Base-by-base conservation (phyloP, 208 protist species). In the Vickermania spadyakhi region DNA sequence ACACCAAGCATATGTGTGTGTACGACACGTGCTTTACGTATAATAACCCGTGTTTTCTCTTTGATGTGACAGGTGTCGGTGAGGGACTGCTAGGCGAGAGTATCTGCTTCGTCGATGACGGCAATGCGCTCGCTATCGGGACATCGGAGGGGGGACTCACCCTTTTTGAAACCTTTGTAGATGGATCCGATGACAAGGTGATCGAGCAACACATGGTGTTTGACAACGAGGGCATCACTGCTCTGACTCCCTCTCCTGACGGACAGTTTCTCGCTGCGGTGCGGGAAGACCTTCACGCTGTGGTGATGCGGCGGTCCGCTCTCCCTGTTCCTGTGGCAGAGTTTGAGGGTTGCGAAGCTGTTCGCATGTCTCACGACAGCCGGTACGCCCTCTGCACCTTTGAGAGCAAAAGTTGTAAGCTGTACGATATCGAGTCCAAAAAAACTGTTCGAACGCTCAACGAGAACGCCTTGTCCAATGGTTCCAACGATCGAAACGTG, bases 141-240 rank as follows among this genome's bases (percentile, higher is more conserved):
- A 94, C 84, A 21, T 86, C 82, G 28, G 84, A 94, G 52, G 88
- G 88, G 22, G 73, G 66, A 1, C 65, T 94, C 23, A 76, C 77
- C 1, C 60, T 92, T 36, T 94, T 94, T 60, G 80, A 91, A 70
- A 91, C 81, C 7, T 89, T 89, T 63, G 76, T 81, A 18, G 84
- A 89, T 55, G 82, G 91, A 42, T 70, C 68, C 36, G 70, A 72
- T 29, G 81, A 92, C 52, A 90, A 90, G 55, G 66, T 90, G 2
- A 64, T 89, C 21, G 84, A 91, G 66, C 84, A 91, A 58, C 88
- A 92, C 56, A 42, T 90, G 27, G 68, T 90, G 18, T 91, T 91
- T 60, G 88, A 94, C 57, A 83, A 86, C 36, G 80, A 91, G 58
- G 69, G 71, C 55, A 72, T 94, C 13, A 31, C 65, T 5, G 62